Base-by-base conservation (phyloP, 2,329 filamentous ascomycete genomes). In the Penicillium sclerotigenum region DNA sequence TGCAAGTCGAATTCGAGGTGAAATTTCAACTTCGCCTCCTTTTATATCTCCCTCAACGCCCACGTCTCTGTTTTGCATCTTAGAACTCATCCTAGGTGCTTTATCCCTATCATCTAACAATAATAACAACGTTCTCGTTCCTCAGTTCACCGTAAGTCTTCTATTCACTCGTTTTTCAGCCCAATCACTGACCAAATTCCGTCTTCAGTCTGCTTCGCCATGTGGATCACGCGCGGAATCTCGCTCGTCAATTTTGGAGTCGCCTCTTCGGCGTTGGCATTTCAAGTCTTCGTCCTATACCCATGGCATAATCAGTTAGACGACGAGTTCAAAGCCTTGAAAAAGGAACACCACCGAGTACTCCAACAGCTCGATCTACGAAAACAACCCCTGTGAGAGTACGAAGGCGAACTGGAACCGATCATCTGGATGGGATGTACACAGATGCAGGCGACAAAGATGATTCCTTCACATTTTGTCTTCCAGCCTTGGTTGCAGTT, bases 201-300 rank as follows among this genome's bases (percentile, higher is more conserved):
- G 34, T 18, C 33, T 18, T n/a, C 5, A 34, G 29, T 24, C 43
- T 24, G 1, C 5, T 16, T 2, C 13, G 9, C 22, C 46, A 79
- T 80, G 76, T 56, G 78, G 22, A 73, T 81, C 55, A 79, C 79
- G 0, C 79, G 80, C 57, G 70, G 75, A 20, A 77, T 87, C 59
- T 86, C 84, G 11, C 62, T 86, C 59, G 85, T 83, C 58, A 87
- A 89, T 75, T 88, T 89, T 67, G 67, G 81, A 60, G 83, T 89
- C 58, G 86, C 85, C 51, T 80, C 80, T 29, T 87, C 84, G 4
- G 86, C 86, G 0, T 77, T 89, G 33, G 77, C 77, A 34, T 89
- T 89, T 70, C 86, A 88, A 72, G 83, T 88, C 47, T 85, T 84
- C 63, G 86, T 89, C 37, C 77, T 89, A 11, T 88, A 88, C 70